Evolutionary conservation across 116 monocot species (phyloP), one percentile per base, ranked within the genome.

Genomic region (Dioscorea cayenensis): DNA sequence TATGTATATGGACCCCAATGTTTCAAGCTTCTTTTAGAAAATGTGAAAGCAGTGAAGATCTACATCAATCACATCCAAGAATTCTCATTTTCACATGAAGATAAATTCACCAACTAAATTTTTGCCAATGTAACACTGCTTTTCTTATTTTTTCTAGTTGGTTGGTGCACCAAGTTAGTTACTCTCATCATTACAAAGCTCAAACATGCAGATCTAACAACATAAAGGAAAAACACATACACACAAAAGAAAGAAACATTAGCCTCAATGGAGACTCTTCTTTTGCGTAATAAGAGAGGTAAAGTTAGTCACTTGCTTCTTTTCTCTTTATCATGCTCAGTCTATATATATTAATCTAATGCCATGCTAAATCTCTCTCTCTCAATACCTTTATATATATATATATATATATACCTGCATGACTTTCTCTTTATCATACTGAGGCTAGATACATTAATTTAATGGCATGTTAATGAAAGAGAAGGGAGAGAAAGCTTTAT

Each of bases 401-500:
- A 2, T 32, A 32, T 32, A 32, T 32, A 43, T 12, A 43, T 43
- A 12, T 1, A 43, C 43, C 43, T 43, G 7, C 2, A 25, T 25
- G 25, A 25, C 43, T 8, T 43, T 43, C 43, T 43, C 43, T 43
- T 43, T 43, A 43, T 43, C 43, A 6, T 43, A 43, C 43, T 8
- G 7, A 10, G 43, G 7, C 43, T 43, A 43, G 11, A 43, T 43
- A 43, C 55, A 18, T 18, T n/a, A 18, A 55, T 55, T 16, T 55
- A n/a, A 16, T 18, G 5, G 1, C 55, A 55, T 18, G 14, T 55
- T 50, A 50, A 68, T 29, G 71, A 63, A 81, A 81, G 75, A 81
- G 73, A 72, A 73, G 77, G 72, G 68, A 72, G 38, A 68, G 68
- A 64, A 20, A 27, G 62, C 85, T 85, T 85, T 85, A 81, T 85